Evolutionary conservation across 2,329 filamentous ascomycete species (phyloP).

Genomic region (Microsporum audouinii): DNA sequence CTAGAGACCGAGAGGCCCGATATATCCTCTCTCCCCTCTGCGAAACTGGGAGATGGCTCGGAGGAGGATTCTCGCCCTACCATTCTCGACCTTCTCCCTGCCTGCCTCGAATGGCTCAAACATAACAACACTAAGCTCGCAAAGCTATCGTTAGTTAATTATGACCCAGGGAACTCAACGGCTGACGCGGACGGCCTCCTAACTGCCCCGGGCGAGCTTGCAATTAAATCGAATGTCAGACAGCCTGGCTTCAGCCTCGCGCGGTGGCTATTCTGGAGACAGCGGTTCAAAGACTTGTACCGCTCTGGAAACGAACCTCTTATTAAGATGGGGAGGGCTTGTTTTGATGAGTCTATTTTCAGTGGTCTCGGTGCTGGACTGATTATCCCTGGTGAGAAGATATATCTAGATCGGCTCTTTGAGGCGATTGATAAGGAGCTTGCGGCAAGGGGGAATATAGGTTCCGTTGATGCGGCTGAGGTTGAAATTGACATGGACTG

Average conservation of each 20-base stretch:
- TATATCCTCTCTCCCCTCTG: background rate
- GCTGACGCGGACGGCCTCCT: background rate
- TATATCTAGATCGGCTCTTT: background rate
- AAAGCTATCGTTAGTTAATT: background rate
- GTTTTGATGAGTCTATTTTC: background rate
- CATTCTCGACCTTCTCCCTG: background rate
- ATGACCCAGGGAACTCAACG: background rate
- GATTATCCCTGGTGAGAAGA: background rate
- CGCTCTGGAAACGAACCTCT: background rate
- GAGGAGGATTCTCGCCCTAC: background rate
- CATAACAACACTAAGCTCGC: background rate
- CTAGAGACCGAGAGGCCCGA: background rate
- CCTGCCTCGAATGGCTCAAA: background rate
- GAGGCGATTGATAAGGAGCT: background rate
- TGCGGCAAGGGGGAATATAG: background rate
- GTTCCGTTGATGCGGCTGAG: background rate
- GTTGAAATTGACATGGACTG: background rate
- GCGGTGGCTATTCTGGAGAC: conserved; percentile 1
- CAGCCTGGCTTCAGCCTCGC: background rate
- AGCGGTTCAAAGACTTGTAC: background rate
- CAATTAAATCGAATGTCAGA: background rate
- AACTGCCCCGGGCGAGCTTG: background rate
- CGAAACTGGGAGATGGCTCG: background rate
- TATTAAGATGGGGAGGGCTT: background rate
- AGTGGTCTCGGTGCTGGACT: background rate